Conservation (phyloP, 345 rosid species). For the Euclidium syriacum region DNA sequence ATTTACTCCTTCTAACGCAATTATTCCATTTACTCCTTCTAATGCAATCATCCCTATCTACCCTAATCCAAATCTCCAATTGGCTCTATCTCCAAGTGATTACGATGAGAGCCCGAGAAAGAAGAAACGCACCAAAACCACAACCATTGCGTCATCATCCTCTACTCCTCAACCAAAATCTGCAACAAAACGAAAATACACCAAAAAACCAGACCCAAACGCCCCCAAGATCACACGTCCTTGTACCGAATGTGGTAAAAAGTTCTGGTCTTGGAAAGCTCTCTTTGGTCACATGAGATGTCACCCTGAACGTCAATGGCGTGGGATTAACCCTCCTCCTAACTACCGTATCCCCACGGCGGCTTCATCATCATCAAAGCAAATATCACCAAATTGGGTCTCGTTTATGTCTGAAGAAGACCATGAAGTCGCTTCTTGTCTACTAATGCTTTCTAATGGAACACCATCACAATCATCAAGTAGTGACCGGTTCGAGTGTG, state of each 20-base stretch:
- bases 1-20: constrained; percentile 2
- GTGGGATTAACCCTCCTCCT: constrained; percentile 72
- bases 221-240: constrained; percentile 77
- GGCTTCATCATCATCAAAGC: constrained; percentile 11
- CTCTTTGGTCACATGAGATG: constrained; percentile 95
- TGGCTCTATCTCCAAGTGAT: constrained; percentile 30
- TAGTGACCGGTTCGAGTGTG: constrained; percentile 52
- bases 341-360: constrained; percentile 26
- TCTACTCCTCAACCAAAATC: constrained; percentile 9
- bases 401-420: constrained; percentile 47
- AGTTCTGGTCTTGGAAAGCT: constrained; percentile 89
- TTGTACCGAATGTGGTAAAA: constrained; percentile 88
- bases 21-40: background rate
- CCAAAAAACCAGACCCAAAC: constrained; percentile 61
- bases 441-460: constrained; percentile 46
- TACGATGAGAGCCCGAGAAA: constrained; percentile 33
- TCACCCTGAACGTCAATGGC: constrained; percentile 90
- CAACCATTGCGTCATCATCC: constrained; percentile 11
- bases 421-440: constrained; percentile 63
- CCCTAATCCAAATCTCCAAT: constrained; percentile 18
- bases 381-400: background rate
- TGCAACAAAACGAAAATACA: constrained; percentile 34
- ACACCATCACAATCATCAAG: background rate
- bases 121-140: constrained; percentile 46
- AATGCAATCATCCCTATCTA: constrained; percentile 4